Evolutionary conservation across 2,329 filamentous ascomycete genomes (phyloP).

Genomic region (Grosmannia serpens): DNA sequence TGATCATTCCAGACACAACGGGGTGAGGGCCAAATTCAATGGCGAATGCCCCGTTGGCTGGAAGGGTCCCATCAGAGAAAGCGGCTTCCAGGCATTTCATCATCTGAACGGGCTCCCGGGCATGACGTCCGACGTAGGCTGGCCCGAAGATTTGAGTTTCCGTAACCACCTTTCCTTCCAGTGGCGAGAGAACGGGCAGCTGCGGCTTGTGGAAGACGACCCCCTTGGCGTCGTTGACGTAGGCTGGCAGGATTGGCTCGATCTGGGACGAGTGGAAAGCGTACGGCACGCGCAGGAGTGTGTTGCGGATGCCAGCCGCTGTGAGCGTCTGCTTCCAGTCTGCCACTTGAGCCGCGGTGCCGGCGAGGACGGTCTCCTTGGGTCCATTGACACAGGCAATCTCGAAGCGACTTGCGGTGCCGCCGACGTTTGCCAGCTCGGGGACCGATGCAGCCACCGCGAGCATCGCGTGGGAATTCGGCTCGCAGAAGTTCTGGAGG

Average conservation of each 20-base stretch:
- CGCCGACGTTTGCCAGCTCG: background rate
- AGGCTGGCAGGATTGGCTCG: slow-evolving; percentile 32
- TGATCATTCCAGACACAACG: background rate
- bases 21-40: background rate
- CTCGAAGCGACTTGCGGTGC: background rate
- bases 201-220: slow-evolving; percentile 30
- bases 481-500: background rate
- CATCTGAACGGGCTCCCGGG: background rate
- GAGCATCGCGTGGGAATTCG: background rate
- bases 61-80: background rate
- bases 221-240: slow-evolving; percentile 41
- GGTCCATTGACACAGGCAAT: background rate
- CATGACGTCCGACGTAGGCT: background rate
- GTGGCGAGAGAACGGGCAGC: background rate
- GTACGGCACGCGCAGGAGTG: slow-evolving; percentile 37
- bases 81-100: background rate
- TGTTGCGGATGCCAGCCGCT: slow-evolving; percentile 35
- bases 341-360: background rate
- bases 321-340: background rate
- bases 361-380: slow-evolving; percentile 26
- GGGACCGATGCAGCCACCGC: background rate
- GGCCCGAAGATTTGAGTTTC: background rate
- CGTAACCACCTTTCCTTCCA: background rate
- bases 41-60: background rate
- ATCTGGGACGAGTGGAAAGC: slow-evolving; percentile 44